Evolutionary conservation across 352 stramenopile genomes (phyloP).

Genomic region (Globisporangium radiosum): DNA sequence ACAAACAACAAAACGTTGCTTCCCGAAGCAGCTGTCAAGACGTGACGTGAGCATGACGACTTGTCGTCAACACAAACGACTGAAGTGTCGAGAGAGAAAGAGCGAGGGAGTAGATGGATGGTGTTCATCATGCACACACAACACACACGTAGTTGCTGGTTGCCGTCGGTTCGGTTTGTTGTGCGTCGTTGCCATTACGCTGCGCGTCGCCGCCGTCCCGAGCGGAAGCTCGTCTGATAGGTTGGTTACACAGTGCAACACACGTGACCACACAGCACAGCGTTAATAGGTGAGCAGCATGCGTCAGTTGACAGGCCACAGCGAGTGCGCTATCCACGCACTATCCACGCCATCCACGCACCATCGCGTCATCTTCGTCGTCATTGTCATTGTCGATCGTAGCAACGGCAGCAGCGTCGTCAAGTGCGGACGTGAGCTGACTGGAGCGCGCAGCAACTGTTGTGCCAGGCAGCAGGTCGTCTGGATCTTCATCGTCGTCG

Average conservation of each 20-base stretch:
- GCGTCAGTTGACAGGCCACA: not conserved
- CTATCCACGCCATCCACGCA: slow-evolving; percentile 7
- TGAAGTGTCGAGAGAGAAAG: too few species aligned
- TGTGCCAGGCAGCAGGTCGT: slow-evolving; percentile 24
- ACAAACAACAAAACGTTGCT: too few species aligned
- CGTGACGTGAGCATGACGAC: too few species aligned
- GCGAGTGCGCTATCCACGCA: not conserved
- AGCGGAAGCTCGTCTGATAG: slow-evolving; percentile 9
- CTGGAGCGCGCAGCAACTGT: slow-evolving; percentile 27
- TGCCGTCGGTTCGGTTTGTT: too few species aligned
- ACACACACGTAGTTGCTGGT: too few species aligned
- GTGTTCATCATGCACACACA: too few species aligned
- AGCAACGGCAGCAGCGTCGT: not conserved
- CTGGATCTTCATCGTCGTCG: slow-evolving; percentile 38
- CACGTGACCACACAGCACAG: too few species aligned
- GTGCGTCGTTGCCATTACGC: not conserved
- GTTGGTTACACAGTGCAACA: too few species aligned
- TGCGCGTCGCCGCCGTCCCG: not conserved
- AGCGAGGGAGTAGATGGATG: too few species aligned
- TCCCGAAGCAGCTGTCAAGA: too few species aligned
- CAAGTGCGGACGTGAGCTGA: not conserved
- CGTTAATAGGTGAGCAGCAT: too few species aligned
- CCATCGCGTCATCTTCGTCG: slow-evolving; percentile 13
- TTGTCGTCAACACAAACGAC: too few species aligned
- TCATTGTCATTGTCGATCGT: not conserved